Evolutionary conservation across 2,329 filamentous ascomycete genomes (phyloP), one percentile per base, ranked within the genome.

Genomic region (Claviceps pusilla): DNA sequence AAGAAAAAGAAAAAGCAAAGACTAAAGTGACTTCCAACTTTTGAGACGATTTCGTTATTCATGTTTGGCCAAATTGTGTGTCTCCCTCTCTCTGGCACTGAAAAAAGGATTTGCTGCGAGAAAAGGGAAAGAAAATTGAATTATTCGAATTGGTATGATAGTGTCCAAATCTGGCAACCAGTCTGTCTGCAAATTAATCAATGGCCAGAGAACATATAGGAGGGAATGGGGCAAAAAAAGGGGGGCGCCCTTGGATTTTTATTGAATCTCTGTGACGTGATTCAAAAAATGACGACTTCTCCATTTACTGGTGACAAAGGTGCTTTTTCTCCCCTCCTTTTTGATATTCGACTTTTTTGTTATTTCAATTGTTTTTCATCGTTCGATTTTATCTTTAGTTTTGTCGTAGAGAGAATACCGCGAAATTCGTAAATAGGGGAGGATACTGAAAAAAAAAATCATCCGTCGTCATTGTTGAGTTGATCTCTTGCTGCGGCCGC

Each of bases 401-500:
- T 37, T 37, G 31, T 33, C 31, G 7, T 37, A 37, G 35, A 41
- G 14, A 41, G 16, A 16, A 16, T 6, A 6, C 3, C 16, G 14
- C 43, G 5, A 46, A 7, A 10, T 11, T 16, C 16, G 28, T 9
- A 33, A 16, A n/a, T 10, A 1, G 19, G 19, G 19, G 19, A 19
- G 14, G 16, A 24, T 4, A 19, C 3, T 19, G 9, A 35, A 3
- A 3, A 11, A 11, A 12, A 19, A 31, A 19, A 31, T 35, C 47
- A 37, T n/a, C 11, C n/a, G 11, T 49, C 31, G 12, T 12, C 28
- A 31, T 49, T 45, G 10, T 52, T 51, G 42, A 52, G 28, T 24
- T 55, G 54, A 29, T 52, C 54, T 37, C 37, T 55, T n/a, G 54
- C 54, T 4, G 54, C 45, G 28, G 29, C 45, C 28, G 54, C 50